Conservation (phyloP, 2,329 filamentous ascomycete species). For the Talaromyces sp. region DNA sequence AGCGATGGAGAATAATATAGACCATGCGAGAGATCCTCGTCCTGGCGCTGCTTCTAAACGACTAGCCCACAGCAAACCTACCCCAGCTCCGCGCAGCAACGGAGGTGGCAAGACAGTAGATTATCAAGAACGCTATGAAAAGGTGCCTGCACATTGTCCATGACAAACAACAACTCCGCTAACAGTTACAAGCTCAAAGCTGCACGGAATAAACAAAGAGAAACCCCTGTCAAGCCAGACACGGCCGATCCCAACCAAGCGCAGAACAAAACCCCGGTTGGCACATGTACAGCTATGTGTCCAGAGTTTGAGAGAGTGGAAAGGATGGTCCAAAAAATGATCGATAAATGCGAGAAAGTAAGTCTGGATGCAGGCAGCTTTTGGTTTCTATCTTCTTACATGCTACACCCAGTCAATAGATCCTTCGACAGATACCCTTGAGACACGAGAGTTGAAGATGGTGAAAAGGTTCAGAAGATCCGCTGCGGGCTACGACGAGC, state of each 20-base stretch:
- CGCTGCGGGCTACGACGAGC: conserved; percentile 59
- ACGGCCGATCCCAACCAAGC: conserved; percentile 58
- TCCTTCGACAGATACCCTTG: conserved; percentile 27
- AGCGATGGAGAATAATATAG: conserved; percentile 8
- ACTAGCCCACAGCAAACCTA: conserved; percentile 11
- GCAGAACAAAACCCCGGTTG: conserved; percentile 55
- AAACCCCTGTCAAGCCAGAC: conserved; percentile 49
- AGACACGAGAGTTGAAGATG: conserved; percentile 46
- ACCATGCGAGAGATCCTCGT: conserved; percentile 17
- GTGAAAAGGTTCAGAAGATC: conserved; percentile 61
- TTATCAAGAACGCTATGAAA: conserved; percentile 34
- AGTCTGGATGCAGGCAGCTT: not conserved
- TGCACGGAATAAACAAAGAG: conserved; percentile 46
- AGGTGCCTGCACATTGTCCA: conserved; percentile 21
- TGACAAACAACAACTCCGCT: not conserved
- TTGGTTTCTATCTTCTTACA: conserved; percentile 12
- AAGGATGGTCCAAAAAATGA: conserved; percentile 58
- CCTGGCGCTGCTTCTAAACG: conserved; percentile 5
- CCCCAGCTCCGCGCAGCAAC: conserved; percentile 14
- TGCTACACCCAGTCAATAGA: conserved; percentile 26
- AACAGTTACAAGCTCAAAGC: conserved; percentile 41
- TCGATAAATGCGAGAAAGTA: conserved; percentile 58
- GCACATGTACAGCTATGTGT: conserved; percentile 61
- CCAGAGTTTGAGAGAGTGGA: conserved; percentile 60
- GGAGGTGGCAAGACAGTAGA: conserved; percentile 21